These are phyloP conservation scores for Chlorophyllum brunneum DNA, from an alignment of 768 basidiomycete genomes.

Conservation along the genomic window DNA sequence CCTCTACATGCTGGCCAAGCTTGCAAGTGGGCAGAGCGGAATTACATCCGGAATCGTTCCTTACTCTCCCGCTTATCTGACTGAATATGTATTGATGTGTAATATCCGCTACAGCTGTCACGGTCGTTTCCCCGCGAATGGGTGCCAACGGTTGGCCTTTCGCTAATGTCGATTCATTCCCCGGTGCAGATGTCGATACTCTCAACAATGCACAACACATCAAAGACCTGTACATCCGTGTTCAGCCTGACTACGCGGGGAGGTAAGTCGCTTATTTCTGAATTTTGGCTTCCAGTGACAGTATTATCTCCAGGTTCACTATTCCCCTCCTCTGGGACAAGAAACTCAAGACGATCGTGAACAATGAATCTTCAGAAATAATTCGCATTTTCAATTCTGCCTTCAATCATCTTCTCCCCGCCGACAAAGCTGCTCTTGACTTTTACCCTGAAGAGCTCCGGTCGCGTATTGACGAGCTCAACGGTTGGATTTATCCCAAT, in stretches of 20 bases:
- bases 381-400: conserved; percentile 89
- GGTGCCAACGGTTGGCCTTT: conserved; percentile 86
- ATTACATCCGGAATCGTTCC: too few species aligned
- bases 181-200: conserved; percentile 74
- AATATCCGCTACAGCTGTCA: conserved; percentile 49
- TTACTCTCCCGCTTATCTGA: too few species aligned
- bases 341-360: conserved; percentile 82
- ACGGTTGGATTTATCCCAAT: conserved; percentile 81
- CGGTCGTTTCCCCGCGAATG: conserved; percentile 85
- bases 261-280: conserved; percentile 35
- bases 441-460: conserved; percentile 75
- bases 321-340: conserved; percentile 94
- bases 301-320: conserved; percentile 53
- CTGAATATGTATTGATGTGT: conserved; percentile 8
- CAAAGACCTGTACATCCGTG: conserved; percentile 82
- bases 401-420: conserved; percentile 71
- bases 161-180: conserved; percentile 60
- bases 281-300: not conserved
- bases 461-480: conserved; percentile 77
- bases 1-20: too few species aligned
- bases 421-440: conserved; percentile 62
- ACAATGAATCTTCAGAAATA: conserved; percentile 94
- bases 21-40: too few species aligned
- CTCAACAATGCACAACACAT: conserved; percentile 66
- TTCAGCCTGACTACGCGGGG: conserved; percentile 66